These are phyloP conservation scores for Salix suchowensis DNA, from an alignment of 345 rosid genomes.

Conservation along the genomic window DNA sequence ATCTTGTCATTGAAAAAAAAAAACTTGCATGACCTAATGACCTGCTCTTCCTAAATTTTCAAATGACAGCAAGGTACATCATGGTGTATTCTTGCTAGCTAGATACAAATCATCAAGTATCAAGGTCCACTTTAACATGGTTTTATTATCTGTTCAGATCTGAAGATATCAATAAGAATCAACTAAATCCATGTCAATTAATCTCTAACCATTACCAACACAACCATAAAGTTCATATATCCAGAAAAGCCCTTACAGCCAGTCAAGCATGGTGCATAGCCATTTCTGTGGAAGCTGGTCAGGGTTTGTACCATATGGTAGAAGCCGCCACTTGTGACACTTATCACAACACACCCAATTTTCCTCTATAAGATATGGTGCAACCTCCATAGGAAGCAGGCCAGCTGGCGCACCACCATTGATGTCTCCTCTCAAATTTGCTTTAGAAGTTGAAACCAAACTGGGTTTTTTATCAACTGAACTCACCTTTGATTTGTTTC, in stretches of 20 bases:
- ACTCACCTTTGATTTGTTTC: slow-evolving; percentile 39
- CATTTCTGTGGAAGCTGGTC: slow-evolving; percentile 70
- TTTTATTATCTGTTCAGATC: not conserved
- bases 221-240: not conserved
- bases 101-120: not conserved
- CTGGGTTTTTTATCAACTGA: slow-evolving; percentile 23
- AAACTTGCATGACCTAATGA: not conserved
- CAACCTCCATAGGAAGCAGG: slow-evolving; percentile 7
- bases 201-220: not conserved
- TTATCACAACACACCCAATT: slow-evolving; percentile 84
- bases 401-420: slow-evolving; percentile 38
- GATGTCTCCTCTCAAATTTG: slow-evolving; percentile 16
- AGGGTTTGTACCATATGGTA: slow-evolving; percentile 58
- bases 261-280: slow-evolving; percentile 80
- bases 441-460: slow-evolving; percentile 25
- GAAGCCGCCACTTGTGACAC: slow-evolving; percentile 83
- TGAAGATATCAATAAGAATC: not conserved
- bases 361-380: slow-evolving; percentile 53
- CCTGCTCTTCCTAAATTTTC: not conserved
- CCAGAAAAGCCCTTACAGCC: slow-evolving; percentile 68
- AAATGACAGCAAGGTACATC: not conserved
- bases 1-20: not conserved
- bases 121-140: not conserved
- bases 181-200: not conserved
- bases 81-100: not conserved